Evolutionary conservation across 768 basidiomycete genomes (phyloP).

Genomic region (Kwoniella sp.): DNA sequence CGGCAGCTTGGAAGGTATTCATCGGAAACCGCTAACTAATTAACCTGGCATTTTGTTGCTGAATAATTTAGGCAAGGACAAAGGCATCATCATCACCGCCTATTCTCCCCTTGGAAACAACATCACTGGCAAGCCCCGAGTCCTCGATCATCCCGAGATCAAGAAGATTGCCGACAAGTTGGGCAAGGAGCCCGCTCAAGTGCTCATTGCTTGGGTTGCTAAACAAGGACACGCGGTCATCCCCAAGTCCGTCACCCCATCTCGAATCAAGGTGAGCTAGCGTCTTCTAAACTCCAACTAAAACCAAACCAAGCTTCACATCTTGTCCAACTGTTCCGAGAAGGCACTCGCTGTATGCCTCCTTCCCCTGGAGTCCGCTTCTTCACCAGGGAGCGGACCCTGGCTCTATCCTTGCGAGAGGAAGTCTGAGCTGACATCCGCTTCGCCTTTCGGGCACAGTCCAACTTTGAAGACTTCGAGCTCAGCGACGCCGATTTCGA

Average conservation of each 20-base stretch:
- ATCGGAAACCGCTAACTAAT: too few relatives aligned
- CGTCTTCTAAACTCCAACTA: too few relatives aligned
- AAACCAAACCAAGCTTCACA: too few relatives aligned
- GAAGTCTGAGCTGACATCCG: too few relatives aligned
- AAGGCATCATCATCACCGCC: constrained; percentile 49
- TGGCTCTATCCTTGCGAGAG: too few relatives aligned
- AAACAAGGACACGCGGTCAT: constrained; percentile 78
- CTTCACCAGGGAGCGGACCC: too few relatives aligned
- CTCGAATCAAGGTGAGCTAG: constrained; percentile 59
- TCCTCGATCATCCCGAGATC: constrained; percentile 70
- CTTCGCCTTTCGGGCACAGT: constrained; percentile 35
- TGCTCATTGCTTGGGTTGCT: constrained; percentile 78
- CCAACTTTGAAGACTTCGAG: constrained; percentile 76
- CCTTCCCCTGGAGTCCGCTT: too few relatives aligned
- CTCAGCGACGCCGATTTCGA: constrained; percentile 70
- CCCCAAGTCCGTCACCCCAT: constrained; percentile 69
- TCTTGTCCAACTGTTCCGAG: too few relatives aligned
- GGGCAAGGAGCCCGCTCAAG: constrained; percentile 72
- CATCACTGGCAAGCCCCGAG: constrained; percentile 61
- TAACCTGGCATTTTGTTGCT: too few relatives aligned
- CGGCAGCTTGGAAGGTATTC: too few relatives aligned
- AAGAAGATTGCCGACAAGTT: constrained; percentile 66
- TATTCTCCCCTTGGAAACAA: constrained; percentile 48
- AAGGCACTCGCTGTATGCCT: too few relatives aligned
- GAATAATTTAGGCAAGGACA: constrained; percentile 31